Conservation (phyloP, 2,329 filamentous ascomycete species). For the Fusarium sp. region DNA sequence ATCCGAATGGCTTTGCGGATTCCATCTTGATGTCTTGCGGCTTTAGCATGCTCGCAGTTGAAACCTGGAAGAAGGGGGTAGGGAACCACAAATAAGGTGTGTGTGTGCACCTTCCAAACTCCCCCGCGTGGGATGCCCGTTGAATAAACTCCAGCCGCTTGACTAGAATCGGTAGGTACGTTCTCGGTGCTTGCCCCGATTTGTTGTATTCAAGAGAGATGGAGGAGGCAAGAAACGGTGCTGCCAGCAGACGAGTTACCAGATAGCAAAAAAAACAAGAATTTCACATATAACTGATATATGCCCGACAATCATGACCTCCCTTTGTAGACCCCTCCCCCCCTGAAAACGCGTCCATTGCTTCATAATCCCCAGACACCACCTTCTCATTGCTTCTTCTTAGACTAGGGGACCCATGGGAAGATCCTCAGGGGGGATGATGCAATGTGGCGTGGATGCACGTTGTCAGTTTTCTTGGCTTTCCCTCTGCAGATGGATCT, state of each 20-base stretch:
- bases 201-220: background rate
- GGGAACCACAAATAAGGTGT: background rate
- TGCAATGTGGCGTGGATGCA: background rate
- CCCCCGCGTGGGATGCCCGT: background rate
- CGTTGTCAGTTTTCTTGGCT: background rate
- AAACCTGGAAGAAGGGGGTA: background rate
- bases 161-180: background rate
- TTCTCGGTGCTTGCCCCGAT: background rate
- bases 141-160: background rate
- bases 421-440: background rate
- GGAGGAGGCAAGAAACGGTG: background rate
- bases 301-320: background rate
- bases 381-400: background rate
- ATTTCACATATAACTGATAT: background rate
- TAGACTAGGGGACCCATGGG: background rate
- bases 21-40: constrained; percentile 17
- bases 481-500: background rate
- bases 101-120: background rate
- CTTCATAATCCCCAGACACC: background rate
- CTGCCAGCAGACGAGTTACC: background rate
- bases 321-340: background rate
- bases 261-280: background rate
- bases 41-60: constrained; percentile 25
- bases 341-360: background rate
- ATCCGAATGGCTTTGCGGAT: background rate